A percentile compares a stretch with the other conserved stretches of the same genome.
These are phyloP conservation scores for Protomyces macrosporus DNA, from an alignment of 1,139 yeast species.

Conservation along the genomic window DNA sequence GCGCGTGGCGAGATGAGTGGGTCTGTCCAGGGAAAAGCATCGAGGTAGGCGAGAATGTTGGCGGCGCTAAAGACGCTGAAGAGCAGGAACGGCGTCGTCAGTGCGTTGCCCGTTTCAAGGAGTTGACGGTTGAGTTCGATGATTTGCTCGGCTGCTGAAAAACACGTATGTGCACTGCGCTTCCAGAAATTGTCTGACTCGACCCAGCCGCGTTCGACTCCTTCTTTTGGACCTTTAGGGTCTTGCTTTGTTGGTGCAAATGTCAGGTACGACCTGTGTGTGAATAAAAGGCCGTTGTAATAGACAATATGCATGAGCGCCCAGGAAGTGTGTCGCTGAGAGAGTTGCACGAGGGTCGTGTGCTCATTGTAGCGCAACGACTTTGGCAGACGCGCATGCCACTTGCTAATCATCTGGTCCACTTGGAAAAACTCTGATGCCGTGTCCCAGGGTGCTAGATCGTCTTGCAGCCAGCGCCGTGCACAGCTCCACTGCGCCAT, in stretches of 20 bases:
- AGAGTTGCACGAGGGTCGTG: slow-evolving; percentile 11
- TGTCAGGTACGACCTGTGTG: slow-evolving; percentile 22
- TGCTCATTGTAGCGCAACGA: slow-evolving; percentile 17
- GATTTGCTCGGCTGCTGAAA: slow-evolving; percentile 16
- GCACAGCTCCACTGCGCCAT: slow-evolving; percentile 24
- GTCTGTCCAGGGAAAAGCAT: slow-evolving; percentile 20
- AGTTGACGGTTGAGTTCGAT: slow-evolving; percentile 12
- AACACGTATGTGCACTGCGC: slow-evolving; percentile 11
- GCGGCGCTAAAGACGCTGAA: slow-evolving; percentile 18
- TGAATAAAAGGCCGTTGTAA: slow-evolving; percentile 15
- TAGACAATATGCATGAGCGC: slow-evolving; percentile 18
- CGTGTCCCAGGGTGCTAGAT: slow-evolving; percentile 17
- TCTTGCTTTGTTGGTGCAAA: slow-evolving; percentile 23
- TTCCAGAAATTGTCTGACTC: slow-evolving; percentile 21
- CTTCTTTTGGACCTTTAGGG: slow-evolving; percentile 23
- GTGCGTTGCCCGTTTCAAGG: slow-evolving; percentile 1
- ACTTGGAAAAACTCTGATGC: slow-evolving; percentile 10
- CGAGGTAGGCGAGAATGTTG: slow-evolving; percentile 10
- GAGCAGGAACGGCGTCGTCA: slow-evolving; percentile 14
- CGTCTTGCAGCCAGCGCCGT: slow-evolving; percentile 16
- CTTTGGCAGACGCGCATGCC: slow-evolving; percentile 21
- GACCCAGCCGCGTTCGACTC: slow-evolving; percentile 19
- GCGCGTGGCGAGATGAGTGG: slow-evolving; percentile 16
- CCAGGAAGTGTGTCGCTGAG: slow-evolving; percentile 17
- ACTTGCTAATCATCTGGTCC: slow-evolving; percentile 3